Base-by-base conservation (phyloP, 2,329 filamentous ascomycete genomes). In the Pseudogymnoascus verrucosus region DNA sequence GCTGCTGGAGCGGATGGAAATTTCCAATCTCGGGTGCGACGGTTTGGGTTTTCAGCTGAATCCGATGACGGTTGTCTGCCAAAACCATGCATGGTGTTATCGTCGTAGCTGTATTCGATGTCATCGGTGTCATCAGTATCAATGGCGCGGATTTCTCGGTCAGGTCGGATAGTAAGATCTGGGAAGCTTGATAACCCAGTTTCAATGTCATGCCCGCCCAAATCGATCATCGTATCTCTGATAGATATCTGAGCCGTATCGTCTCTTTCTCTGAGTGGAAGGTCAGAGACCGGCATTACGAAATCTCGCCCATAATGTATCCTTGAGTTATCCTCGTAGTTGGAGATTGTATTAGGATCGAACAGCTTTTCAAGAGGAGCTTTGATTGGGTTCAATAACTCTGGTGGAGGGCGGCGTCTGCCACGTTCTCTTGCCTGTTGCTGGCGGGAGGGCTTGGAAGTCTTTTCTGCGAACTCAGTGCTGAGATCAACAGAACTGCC, bases 351-450 rank as follows among this genome's bases (percentile, higher is more conserved):
- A 70, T 87, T 85, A 4, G 84, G 84, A 64, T 88, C 85, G 69
- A 88, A 88, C 0, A 88, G 77, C 66, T 86, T 87, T 67, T 88
- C 85, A 3, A 88, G 73, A 0, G 85, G 85, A 8, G 79, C 84
- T 66, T 81, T 83, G 65, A 85, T 75, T 0, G 82, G 81, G 1
- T 83, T 81, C 5, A 87, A 75, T 26, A 81, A 79, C 59, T 85
- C 82, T 3, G 85, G 84, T 0, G 84, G 84, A 16, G 83, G 81
- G 62, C 82, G 77, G 16, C 85, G 79, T 11, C 82, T 65, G 8
- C 51, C 39, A 23, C 47, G 34, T 16, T 40, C 64, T 23, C 44
- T 61, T 3, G 76, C 75, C 70, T 84, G 84, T 42, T 64, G 64
- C 11, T 54, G 61, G 36, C 63, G 64, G 19, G 77, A 76, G 8